A percentile compares a stretch with the other conserved stretches of the same genome.
Evolutionary conservation across 805 yeast genomes (phyloP).

Genomic region (Candida sithepensis): DNA sequence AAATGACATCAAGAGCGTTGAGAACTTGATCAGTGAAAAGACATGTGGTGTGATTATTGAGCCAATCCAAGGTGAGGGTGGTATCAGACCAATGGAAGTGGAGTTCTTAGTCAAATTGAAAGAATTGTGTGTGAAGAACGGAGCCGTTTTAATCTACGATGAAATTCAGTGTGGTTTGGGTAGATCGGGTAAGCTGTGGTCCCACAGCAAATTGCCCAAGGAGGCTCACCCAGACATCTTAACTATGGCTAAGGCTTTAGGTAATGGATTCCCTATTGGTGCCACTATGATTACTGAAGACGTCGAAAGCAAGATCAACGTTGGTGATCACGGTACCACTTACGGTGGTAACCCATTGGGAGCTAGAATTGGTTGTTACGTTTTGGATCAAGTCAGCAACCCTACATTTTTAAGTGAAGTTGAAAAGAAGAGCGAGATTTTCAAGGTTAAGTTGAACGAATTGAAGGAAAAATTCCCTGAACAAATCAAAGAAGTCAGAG

Average conservation of each 20-base stretch:
- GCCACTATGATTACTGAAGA: slow-evolving; percentile 85
- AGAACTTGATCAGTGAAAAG: slow-evolving; percentile 50
- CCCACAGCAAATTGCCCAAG: slow-evolving; percentile 69
- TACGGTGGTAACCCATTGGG: slow-evolving; percentile 97
- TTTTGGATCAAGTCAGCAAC: slow-evolving; percentile 63
- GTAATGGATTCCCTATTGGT: slow-evolving; percentile 95
- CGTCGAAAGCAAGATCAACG: slow-evolving; percentile 66
- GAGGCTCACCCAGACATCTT: slow-evolving; percentile 93
- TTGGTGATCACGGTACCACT: slow-evolving; percentile 98
- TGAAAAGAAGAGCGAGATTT: slow-evolving; percentile 51
- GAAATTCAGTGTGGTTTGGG: slow-evolving; percentile 98
- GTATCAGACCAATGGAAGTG: slow-evolving; percentile 63
- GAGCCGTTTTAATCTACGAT: slow-evolving; percentile 81
- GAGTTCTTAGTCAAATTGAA: slow-evolving; percentile 68
- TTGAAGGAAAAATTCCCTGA: slow-evolving; percentile 56
- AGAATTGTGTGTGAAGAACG: slow-evolving; percentile 60
- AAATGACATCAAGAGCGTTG: slow-evolving; percentile 57
- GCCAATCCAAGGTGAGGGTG: slow-evolving; percentile 99
- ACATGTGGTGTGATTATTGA: slow-evolving; percentile 93
- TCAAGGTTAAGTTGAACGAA: slow-evolving; percentile 46
- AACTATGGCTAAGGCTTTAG: slow-evolving; percentile 93
- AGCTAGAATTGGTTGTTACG: slow-evolving; percentile 73
- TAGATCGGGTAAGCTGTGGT: slow-evolving; percentile 91
- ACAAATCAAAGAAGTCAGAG: slow-evolving; percentile 68
- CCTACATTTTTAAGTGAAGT: slow-evolving; percentile 60